Conservation (phyloP, 352 stramenopile species). For the Blastocystis sp. region DNA sequence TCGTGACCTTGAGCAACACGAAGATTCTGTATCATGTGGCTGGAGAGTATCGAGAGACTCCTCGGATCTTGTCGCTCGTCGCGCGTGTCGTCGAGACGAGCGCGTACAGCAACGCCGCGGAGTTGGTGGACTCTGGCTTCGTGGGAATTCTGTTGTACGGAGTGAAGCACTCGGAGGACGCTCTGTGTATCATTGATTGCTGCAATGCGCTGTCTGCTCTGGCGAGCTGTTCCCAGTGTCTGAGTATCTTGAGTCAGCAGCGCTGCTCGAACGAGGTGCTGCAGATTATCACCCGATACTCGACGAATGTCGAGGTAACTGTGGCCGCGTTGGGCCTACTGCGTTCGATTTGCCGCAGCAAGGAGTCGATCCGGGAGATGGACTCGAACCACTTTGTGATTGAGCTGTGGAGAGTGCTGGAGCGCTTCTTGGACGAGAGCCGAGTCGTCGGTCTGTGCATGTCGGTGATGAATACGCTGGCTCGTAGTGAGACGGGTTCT, state of each 20-base stretch:
- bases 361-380: conserved; percentile 41
- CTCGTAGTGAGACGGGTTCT: background rate
- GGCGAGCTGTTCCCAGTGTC: background rate
- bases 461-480: conserved; percentile 21
- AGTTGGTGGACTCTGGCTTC: conserved; percentile 41
- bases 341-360: background rate
- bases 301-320: background rate
- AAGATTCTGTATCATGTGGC: conserved; percentile 7
- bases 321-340: conserved; percentile 9
- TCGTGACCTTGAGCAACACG: conserved; percentile 8
- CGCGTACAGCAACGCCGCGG: background rate
- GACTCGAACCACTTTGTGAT: background rate
- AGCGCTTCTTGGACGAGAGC: background rate
- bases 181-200: conserved; percentile 31
- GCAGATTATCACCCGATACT: background rate
- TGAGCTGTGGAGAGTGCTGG: conserved; percentile 46
- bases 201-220: conserved; percentile 33
- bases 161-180: background rate
- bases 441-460: conserved; percentile 6
- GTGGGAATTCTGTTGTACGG: conserved; percentile 41
- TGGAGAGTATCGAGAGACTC: conserved; percentile 14
- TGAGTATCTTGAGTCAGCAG: conserved; percentile 55
- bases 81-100: conserved; percentile 2
- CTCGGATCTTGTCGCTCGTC: background rate
- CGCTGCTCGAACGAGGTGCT: conserved; percentile 14